A percentile compares a stretch with the other conserved stretches of the same genome.
phyloP scores from a whole-genome alignment of 2,329 filamentous ascomycete species.

The Davidsoniella eucalypti region DNA sequence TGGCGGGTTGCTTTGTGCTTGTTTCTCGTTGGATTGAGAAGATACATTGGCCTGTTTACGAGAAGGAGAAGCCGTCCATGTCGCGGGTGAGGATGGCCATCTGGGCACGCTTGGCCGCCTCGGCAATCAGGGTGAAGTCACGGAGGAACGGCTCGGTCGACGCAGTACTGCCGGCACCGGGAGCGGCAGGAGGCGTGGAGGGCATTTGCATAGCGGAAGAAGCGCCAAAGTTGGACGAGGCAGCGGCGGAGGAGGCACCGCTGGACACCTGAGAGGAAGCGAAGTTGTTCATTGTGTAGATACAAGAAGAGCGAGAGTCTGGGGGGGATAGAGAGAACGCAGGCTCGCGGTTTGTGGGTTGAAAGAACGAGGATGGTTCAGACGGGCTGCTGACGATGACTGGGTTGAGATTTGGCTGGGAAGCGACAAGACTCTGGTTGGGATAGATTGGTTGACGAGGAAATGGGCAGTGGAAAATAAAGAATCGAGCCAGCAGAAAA shows the following conservation, averaged over 20 bases:
- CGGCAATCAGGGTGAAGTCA: conserved; percentile 73
- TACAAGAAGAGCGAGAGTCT: not conserved
- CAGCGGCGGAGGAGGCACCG: conserved; percentile 13
- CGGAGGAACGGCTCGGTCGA: conserved; percentile 48
- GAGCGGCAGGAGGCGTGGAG: conserved; percentile 16
- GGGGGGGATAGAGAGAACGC: not conserved
- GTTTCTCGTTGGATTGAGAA: not conserved
- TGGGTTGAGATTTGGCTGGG: too few relatives aligned
- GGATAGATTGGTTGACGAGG: too few relatives aligned
- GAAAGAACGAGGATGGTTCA: too few relatives aligned
- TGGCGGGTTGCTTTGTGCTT: too few relatives aligned
- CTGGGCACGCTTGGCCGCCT: conserved; percentile 84
- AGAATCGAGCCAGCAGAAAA: too few relatives aligned
- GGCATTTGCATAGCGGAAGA: conserved; percentile 20
- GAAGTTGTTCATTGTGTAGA: conserved; percentile 21
- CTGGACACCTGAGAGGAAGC: conserved; percentile 19
- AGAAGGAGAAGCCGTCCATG: conserved; percentile 55
- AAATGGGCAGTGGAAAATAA: too few relatives aligned
- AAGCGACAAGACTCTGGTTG: too few relatives aligned
- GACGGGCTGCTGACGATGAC: too few relatives aligned
- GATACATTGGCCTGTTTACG: conserved; percentile 9
- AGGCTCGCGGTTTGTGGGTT: too few relatives aligned
- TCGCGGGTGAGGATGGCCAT: conserved; percentile 80
- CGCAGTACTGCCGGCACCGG: conserved; percentile 13
- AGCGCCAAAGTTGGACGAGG: conserved; percentile 11